Conservation (phyloP, 2,329 filamentous ascomycete species). For the Plenodomus tracheiphilus region DNA sequence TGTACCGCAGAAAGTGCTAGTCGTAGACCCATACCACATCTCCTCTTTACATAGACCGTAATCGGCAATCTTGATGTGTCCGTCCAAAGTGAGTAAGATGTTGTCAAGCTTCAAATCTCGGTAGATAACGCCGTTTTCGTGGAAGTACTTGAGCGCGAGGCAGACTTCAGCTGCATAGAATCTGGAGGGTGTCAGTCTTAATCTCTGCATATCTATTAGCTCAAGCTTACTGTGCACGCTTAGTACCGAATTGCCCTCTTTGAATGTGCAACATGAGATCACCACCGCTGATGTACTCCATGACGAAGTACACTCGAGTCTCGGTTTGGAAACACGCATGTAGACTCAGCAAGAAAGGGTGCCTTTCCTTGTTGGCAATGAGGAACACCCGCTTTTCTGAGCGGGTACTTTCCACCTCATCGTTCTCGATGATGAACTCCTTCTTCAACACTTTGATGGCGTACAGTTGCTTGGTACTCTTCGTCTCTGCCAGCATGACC, state of each 20-base stretch:
- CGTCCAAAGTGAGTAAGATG: slow-evolving; percentile 90
- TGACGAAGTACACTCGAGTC: slow-evolving; percentile 97
- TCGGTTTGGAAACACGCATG: slow-evolving; percentile 99
- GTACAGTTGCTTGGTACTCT: slow-evolving; percentile 87
- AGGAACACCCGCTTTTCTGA: slow-evolving; percentile 98
- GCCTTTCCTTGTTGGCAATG: slow-evolving; percentile 93
- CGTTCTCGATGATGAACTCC: slow-evolving; percentile 99
- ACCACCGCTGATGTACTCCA: slow-evolving; percentile 99
- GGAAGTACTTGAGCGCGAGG: slow-evolving; percentile 96
- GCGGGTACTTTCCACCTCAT: slow-evolving; percentile 96
- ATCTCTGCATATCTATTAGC: neutral
- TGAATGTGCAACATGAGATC: slow-evolving; percentile 99
- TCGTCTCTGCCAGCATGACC: slow-evolving; percentile 98
- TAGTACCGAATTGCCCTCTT: slow-evolving; percentile 91
- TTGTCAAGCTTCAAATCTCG: slow-evolving; percentile 80
- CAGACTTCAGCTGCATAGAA: slow-evolving; percentile 99
- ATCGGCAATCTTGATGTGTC: slow-evolving; percentile 98
- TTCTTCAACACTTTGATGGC: slow-evolving; percentile 99
- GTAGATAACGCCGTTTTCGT: slow-evolving; percentile 99
- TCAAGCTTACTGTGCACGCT: slow-evolving; percentile 81
- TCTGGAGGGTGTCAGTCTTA: slow-evolving; percentile 49
- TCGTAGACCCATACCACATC: slow-evolving; percentile 98
- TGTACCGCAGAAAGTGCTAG: slow-evolving; percentile 98
- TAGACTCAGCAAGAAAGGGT: slow-evolving; percentile 92
- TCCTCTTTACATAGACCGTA: slow-evolving; percentile 99